A percentile compares a stretch with the other conserved stretches of the same genome.
Evolutionary conservation across 345 rosid genomes (phyloP).

Genomic region (Excoecaria cochinchinensis): DNA sequence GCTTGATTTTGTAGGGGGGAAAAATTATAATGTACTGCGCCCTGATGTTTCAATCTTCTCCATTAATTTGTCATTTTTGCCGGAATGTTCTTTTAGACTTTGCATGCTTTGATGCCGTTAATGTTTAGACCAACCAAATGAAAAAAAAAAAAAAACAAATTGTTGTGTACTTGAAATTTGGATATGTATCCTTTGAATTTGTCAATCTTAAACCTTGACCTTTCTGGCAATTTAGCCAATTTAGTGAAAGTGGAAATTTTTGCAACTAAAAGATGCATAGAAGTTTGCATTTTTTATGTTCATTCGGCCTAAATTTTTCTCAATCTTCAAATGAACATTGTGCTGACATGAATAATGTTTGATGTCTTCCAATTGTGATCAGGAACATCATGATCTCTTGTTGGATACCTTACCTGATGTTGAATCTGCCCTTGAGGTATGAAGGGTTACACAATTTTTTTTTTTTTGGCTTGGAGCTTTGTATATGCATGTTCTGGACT

Average conservation of each 20-base stretch:
- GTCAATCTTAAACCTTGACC: background rate
- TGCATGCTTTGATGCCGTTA: background rate
- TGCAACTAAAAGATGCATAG: background rate
- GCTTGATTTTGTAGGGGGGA: background rate
- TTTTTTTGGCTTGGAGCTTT: conserved; percentile 10
- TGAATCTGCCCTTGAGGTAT: conserved; percentile 80
- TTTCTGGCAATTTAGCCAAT: no score
- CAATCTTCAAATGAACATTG: background rate
- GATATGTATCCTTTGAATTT: background rate
- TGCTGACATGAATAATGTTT: conserved; percentile 15
- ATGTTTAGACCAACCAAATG: background rate
- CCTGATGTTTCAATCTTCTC: conserved; percentile 12
- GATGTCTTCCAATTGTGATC: conserved; percentile 22
- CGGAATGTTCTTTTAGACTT: conserved; percentile 9
- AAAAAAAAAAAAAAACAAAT: no score
- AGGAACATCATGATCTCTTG: conserved; percentile 94
- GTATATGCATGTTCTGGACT: conserved; percentile 5
- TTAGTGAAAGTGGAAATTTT: background rate
- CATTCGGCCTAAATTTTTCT: background rate
- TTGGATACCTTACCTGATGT: conserved; percentile 73
- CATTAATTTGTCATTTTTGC: conserved; percentile 7
- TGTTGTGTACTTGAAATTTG: background rate
- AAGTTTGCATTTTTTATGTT: background rate
- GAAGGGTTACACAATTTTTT: conserved; percentile 21
- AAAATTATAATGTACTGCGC: background rate